Evolutionary conservation across 2,329 filamentous ascomycete species (phyloP), one percentile per base, ranked within the genome.

Genomic region (Aureobasidium namibiae): DNA sequence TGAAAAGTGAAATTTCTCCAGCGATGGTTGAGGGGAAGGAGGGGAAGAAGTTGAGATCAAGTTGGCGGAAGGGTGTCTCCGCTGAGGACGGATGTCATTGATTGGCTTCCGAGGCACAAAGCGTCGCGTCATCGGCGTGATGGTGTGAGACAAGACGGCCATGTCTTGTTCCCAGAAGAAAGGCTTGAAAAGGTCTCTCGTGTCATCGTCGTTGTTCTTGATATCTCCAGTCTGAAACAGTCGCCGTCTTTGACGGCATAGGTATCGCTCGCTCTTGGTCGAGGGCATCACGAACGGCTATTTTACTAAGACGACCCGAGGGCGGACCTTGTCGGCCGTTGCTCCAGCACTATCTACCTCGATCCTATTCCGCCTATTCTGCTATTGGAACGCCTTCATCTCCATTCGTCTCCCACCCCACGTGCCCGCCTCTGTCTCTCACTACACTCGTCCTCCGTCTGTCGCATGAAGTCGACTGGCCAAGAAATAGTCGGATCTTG

Each of bases 261-360:
- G n/a, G n/a, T n/a, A n/a, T n/a, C n/a, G n/a, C n/a, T 33, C n/a
- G 9, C 29, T 13, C 26, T 48, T 21, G 3, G 45, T 48, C 29
- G 26, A 29, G n/a, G 18, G 45, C 45, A 39, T 53, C 16, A 10
- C 36, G 38, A 39, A 41, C 49, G 49, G 50, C 31, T 42, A 54
- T n/a, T 42, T 42, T 24, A 41, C 49, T 29, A 23, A 26, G 16
- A 41, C 49, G 33, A 24, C n/a, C 33, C 48, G 34, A 52, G 48
- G 48, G 50, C 38, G 50, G 50, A 41, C 34, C 34, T n/a, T 33
- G 36, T 41, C 50, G 50, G 38, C 50, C 50, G 50, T 54, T 54
- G 26, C 36, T 42, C 31, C 29, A 45, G 18, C 41, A 56, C 39
- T 46, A 31, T 34, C 41, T 34, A 34, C 39, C 54, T 46, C 31